Base-by-base conservation (phyloP, 1,284 basidiomycete species). In the Pascua guehoae region DNA sequence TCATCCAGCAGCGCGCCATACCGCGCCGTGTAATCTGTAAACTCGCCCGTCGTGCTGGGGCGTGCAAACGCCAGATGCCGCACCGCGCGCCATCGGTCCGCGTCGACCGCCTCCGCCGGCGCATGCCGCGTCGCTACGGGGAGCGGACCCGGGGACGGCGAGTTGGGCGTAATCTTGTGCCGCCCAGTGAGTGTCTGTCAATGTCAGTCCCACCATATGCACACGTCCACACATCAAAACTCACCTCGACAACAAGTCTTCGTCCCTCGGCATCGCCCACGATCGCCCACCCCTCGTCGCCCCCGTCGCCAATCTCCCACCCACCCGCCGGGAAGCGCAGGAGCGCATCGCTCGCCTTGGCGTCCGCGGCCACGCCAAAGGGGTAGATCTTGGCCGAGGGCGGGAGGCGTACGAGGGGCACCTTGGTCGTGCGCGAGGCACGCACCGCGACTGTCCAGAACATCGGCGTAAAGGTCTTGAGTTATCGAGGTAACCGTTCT, bases 1-100 rank as follows among this genome's bases (percentile, higher is more conserved):
- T 88, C 88, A 41, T 94, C 91, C 16, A 88, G 81, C 41, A 93
- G 82, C 0, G 88, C 86, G 18, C 89, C 91, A 70, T 94, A 97
- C 4, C 91, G 85, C 1, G 91, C 89, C 0, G 90, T 89, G 70
- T 88, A 95, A 75, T 96, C 92, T 60, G 88, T 88, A 74, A 96
- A 97, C n/a, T 83, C 88, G 8, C 87, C 81, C 0, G 85, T 83
- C 0, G 81, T 75, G 0, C 82, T 80, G 43, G 86, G 81, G 57
- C 88, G 85, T 0, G 86, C 82, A 67, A 92, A 92, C 0, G 87
- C 87, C 5, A 92, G 86, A 47, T 88, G 80, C 8, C 84, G 79
- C 41, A 91, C 76, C 14, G 78, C 76, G 9, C 79, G 15, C 58
- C 64, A 43, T 67, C 32, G 38, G 32, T 53, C 55, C 15, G n/a